A percentile compares a stretch with the other conserved stretches of the same genome.
Evolutionary conservation across 495 filamentous ascomycete genomes (phyloP).

Genomic region (Aspergillus mulundensis): DNA sequence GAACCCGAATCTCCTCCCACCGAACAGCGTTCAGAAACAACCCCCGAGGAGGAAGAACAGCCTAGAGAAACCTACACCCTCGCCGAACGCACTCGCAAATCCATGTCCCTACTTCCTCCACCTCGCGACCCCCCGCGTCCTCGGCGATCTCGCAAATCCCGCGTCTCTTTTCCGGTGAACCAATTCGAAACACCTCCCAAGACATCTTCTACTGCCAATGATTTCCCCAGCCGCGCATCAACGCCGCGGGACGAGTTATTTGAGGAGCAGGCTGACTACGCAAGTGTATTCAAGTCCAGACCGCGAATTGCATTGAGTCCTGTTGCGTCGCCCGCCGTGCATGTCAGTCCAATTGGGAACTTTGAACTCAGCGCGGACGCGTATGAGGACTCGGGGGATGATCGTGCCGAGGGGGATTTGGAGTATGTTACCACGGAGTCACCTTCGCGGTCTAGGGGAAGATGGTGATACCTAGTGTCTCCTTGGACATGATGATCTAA

Average conservation of each 20-base stretch:
- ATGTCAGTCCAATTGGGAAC: slow-evolving; percentile 32
- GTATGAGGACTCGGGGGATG: slow-evolving; percentile 8
- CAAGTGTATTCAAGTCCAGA: slow-evolving; percentile 79
- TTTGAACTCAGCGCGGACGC: slow-evolving; percentile 27
- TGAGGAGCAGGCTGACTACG: slow-evolving; percentile 68
- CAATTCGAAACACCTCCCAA: slow-evolving; percentile 58
- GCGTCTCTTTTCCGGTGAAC: slow-evolving; percentile 55
- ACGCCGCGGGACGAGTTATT: slow-evolving; percentile 59
- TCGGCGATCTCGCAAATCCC: slow-evolving; percentile 25
- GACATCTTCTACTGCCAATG: background rate
- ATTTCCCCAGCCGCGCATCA: slow-evolving; percentile 26
- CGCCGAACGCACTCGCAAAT: slow-evolving; percentile 72
- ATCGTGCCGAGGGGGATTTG: background rate
- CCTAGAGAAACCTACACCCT: slow-evolving; percentile 34
- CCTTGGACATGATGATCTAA: too few relatives aligned
- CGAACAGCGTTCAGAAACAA: background rate
- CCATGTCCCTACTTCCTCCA: slow-evolving; percentile 60
- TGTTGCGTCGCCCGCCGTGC: slow-evolving; percentile 53
- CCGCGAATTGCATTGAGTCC: slow-evolving; percentile 77
- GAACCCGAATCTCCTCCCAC: background rate
- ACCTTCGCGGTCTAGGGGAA: slow-evolving; percentile 13
- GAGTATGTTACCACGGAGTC: slow-evolving; percentile 6
- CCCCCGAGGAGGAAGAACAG: slow-evolving; percentile 17
- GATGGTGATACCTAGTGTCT: background rate
- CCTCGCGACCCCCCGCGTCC: slow-evolving; percentile 27